phyloP scores from a whole-genome alignment of 345 rosid species.

The Camelina sativa region DNA sequence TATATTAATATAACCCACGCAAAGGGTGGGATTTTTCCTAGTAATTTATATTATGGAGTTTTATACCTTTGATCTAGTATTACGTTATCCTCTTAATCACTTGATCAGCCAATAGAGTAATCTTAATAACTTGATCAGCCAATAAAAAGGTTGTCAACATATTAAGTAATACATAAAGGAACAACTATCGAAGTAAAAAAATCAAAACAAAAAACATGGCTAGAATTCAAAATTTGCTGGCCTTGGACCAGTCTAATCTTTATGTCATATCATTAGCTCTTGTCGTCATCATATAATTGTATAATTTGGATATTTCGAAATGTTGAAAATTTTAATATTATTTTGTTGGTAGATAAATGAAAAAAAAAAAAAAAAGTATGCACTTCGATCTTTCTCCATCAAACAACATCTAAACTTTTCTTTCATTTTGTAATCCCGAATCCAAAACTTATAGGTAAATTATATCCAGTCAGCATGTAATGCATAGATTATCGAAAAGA shows the following conservation, averaged over 20 bases:
- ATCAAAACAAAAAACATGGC: conserved; percentile 6
- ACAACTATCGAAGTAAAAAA: conserved; percentile 17
- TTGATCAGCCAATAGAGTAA: conserved; percentile 4
- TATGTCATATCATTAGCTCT: conserved; percentile 47
- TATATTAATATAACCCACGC: no score
- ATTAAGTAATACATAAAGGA: neutral
- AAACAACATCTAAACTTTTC: conserved; percentile 9
- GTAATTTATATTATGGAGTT: conserved; percentile 3
- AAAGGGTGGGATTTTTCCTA: no score
- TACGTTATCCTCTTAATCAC: neutral
- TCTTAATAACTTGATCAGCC: conserved; percentile 14
- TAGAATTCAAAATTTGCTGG: conserved; percentile 37
- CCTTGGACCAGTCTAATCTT: conserved; percentile 41
- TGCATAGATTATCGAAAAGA: neutral
- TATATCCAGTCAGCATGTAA: conserved; percentile 6
- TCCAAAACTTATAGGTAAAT: conserved; percentile 9
- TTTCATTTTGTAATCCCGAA: neutral
- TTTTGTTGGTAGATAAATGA: neutral
- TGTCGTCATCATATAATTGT: conserved; percentile 35
- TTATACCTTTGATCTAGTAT: neutral
- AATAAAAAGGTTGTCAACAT: neutral
- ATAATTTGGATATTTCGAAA: conserved; percentile 31
- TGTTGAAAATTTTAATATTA: neutral
- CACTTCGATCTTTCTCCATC: conserved; percentile 35
- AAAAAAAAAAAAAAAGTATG: neutral